Base-by-base conservation (phyloP, 441 rosid species). In the Mallotus repandus region DNA sequence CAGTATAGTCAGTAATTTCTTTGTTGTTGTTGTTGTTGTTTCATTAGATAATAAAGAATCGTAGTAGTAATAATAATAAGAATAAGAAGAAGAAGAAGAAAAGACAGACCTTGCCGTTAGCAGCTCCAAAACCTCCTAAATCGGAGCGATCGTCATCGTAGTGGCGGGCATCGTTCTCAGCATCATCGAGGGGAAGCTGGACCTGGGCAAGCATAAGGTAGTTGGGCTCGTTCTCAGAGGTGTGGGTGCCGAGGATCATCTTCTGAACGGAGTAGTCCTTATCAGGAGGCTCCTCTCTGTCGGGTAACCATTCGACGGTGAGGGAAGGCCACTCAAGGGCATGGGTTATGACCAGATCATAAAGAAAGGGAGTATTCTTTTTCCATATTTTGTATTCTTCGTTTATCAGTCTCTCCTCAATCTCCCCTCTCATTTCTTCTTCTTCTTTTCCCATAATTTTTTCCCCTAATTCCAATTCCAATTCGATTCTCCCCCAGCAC, bases 311-410 rank as follows among this genome's bases (percentile, higher is more conserved):
- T 82, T 93, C 97, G 21, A 93, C 99, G 43, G 98, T 95, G 74
- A 93, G 95, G 22, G 99, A 95, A 6, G 99, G 99, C 99, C 97
- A 95, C 73, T 95, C 98, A n/a, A 95, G 91, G 66, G 98, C 97
- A 66, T 93, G 99, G 58, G 98, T 93, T 32, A 95, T 93, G 70
- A 95, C 97, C 63, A 95, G 89, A 81, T 95, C 98, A 84, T 95
- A 95, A 25, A 92, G 88, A 76, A 95, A 93, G 5, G 98, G 98
- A 16, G 98, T 93, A 84, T 95, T 95, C 87, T 95, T 95, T 85
- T 95, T 95, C 99, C 99, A 95, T 71, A 93, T 91, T 85, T 91
- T 89, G 87, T 93, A 95, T 77, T 95, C 99, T 82, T 95, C 99
- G 76, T 95, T 93, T 81, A 95, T 87, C 65, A 25, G 29, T 25